These are phyloP conservation scores for Asclepias syriaca DNA, from an alignment of 257 asterid genomes.

Conservation along the genomic window DNA sequence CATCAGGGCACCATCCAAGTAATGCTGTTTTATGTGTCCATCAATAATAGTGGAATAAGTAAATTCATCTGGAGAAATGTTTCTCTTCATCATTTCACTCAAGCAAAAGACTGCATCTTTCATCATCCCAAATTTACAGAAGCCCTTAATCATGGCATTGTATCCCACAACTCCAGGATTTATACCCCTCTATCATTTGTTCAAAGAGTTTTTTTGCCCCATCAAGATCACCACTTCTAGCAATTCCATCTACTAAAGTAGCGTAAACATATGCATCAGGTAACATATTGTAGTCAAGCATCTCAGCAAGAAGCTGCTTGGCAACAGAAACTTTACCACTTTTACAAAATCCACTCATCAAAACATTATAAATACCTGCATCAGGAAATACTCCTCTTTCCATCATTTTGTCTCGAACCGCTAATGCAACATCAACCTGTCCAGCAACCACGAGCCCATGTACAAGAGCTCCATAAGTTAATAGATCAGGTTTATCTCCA, in stretches of 20 bases:
- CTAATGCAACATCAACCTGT: slow-evolving; percentile 67
- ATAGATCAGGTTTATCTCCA: slow-evolving; percentile 71
- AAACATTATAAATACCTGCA: slow-evolving; percentile 70
- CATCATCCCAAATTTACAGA: slow-evolving; percentile 68
- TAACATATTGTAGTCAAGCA: slow-evolving; percentile 52
- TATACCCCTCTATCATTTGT: slow-evolving; percentile 38
- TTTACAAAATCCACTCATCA: slow-evolving; percentile 78
- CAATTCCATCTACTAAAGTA: slow-evolving; percentile 72
- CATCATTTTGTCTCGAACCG: slow-evolving; percentile 59
- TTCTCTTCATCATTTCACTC: slow-evolving; percentile 45
- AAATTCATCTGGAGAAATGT: slow-evolving; percentile 54
- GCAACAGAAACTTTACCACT: slow-evolving; percentile 48
- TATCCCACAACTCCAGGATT: slow-evolving; percentile 73
- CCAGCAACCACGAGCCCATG: slow-evolving; percentile 76
- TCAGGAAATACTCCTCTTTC: slow-evolving; percentile 65
- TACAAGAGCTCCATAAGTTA: slow-evolving; percentile 66
- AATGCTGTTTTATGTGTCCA: slow-evolving; percentile 71
- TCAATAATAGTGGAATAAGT: slow-evolving; percentile 82
- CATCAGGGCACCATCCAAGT: slow-evolving; percentile 50
- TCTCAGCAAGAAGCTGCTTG: slow-evolving; percentile 61
- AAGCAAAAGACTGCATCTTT: slow-evolving; percentile 59
- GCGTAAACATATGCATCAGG: slow-evolving; percentile 72
- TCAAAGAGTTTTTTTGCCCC: slow-evolving; percentile 67
- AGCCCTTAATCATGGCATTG: slow-evolving; percentile 90
- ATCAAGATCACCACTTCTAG: slow-evolving; percentile 55